Percentiles rank a stretch among this genome's conserved stretches.
These are phyloP conservation scores for Haberlea rhodopensis DNA, from an alignment of 257 asterid genomes.

Conservation along the genomic window DNA sequence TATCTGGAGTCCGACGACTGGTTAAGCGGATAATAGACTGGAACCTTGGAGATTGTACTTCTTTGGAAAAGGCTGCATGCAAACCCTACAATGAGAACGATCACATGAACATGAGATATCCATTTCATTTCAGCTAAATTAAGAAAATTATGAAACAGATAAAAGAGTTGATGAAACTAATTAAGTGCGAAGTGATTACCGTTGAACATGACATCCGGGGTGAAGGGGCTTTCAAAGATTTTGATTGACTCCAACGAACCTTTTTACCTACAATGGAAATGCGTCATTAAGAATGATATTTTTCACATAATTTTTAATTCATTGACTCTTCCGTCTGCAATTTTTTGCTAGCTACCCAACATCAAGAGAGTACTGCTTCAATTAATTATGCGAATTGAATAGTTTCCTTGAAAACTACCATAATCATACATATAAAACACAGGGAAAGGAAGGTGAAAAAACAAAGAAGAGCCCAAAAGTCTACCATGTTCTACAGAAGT, in stretches of 20 bases:
- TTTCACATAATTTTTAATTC: not conserved
- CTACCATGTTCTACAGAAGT: constrained; percentile 48
- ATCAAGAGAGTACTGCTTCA: constrained; percentile 10
- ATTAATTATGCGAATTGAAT: not conserved
- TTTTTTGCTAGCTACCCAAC: constrained; percentile 20
- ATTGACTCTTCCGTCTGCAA: constrained; percentile 11
- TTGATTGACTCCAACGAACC: constrained; percentile 66
- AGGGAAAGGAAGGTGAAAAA: not conserved
- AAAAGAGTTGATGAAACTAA: constrained; percentile 9
- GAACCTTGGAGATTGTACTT: constrained; percentile 94
- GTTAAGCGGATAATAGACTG: constrained; percentile 88
- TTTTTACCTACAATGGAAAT: constrained; percentile 48
- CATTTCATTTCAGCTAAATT: constrained; percentile 22
- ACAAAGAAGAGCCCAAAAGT: constrained; percentile 3
- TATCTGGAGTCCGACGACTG: constrained; percentile 68
- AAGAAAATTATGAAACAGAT: constrained; percentile 8
- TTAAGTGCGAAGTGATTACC: constrained; percentile 41
- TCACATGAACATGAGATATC: constrained; percentile 29
- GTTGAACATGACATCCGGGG: constrained; percentile 51
- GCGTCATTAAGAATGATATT: constrained; percentile 18
- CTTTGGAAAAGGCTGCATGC: constrained; percentile 71
- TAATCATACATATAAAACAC: not conserved
- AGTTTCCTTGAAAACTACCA: not conserved
- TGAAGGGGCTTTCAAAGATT: constrained; percentile 53
- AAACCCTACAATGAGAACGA: constrained; percentile 59